Evolutionary conservation across 371 early-diverging fungal species (phyloP).

Genomic region (Blastocladiella emersonii): DNA sequence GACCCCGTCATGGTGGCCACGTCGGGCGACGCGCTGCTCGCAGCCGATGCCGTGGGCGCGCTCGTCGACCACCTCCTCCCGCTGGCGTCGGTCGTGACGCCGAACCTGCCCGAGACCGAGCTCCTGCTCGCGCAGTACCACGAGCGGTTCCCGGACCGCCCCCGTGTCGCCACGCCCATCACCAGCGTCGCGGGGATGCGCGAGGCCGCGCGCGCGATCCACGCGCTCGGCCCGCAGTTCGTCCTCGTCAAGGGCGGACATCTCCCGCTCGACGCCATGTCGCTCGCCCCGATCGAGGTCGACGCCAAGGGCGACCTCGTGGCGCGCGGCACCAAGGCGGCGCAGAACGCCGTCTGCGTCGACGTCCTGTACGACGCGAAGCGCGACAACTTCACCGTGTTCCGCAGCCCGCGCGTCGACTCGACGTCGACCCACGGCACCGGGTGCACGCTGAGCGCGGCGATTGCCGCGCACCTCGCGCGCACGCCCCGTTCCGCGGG

Average conservation of each 20-base stretch:
- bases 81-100: constrained; percentile 52
- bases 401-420: constrained; percentile 37
- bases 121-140: constrained; percentile 17
- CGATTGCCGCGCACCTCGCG: constrained; percentile 57
- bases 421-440: constrained; percentile 70
- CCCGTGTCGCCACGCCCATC: constrained; percentile 20
- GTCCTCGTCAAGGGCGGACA: constrained; percentile 74
- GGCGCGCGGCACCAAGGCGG: neutral
- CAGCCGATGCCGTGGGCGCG: constrained; percentile 40
- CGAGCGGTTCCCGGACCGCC: no score
- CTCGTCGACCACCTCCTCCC: constrained; percentile 44
- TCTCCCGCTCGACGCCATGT: constrained; percentile 30
- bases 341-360: constrained; percentile 23
- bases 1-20: constrained; percentile 84
- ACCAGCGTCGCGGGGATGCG: constrained; percentile 34
- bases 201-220: constrained; percentile 33
- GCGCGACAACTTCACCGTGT: constrained; percentile 21
- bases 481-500: constrained; percentile 5
- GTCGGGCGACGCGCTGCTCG: constrained; percentile 47
- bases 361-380: constrained; percentile 48
- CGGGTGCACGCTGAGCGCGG: constrained; percentile 71
- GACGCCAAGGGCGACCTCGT: neutral
- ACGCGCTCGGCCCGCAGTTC: constrained; percentile 29
- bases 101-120: constrained; percentile 72
- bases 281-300: neutral